Evolutionary conservation across 2,329 filamentous ascomycete genomes (phyloP).

Genomic region (Colletotrichum magnum): DNA sequence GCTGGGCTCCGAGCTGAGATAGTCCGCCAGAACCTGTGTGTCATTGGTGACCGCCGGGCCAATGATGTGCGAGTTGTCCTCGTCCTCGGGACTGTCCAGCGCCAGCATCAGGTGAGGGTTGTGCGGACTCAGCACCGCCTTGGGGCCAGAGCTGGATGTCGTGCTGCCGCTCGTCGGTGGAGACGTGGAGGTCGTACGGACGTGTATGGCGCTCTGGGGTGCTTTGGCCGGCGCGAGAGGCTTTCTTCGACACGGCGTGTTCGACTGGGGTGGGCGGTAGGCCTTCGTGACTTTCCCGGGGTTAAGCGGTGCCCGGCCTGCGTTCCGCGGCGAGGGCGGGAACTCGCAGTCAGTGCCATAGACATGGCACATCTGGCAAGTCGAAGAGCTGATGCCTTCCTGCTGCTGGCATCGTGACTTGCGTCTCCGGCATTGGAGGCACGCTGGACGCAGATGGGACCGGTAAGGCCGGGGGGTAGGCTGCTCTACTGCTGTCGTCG

Average conservation of each 20-base stretch:
- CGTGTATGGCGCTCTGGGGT: constrained; percentile 18
- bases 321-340: constrained; percentile 48
- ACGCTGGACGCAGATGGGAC: constrained; percentile 73
- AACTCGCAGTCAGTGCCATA: constrained; percentile 71
- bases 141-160: constrained; percentile 29
- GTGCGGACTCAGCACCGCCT: constrained; percentile 24
- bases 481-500: constrained; percentile 20
- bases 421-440: constrained; percentile 70
- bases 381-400: constrained; percentile 65
- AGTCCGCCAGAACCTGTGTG: constrained; percentile 72
- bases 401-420: constrained; percentile 70
- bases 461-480: constrained; percentile 65
- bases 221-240: constrained; percentile 20
- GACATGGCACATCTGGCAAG: constrained; percentile 70
- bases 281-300: constrained; percentile 38
- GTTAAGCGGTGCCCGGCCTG: constrained; percentile 33
- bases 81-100: constrained; percentile 51
- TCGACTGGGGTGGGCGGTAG: constrained; percentile 26
- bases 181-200: constrained; percentile 12
- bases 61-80: constrained; percentile 67
- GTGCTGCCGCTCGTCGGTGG: constrained; percentile 24
- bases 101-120: constrained; percentile 45
- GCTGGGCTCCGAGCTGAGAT: constrained; percentile 56
- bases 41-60: constrained; percentile 72
- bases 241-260: constrained; percentile 28